A percentile compares a stretch with the other conserved stretches of the same genome.
Conservation (phyloP, 345 rosid genomes). For the Eucalyptus camaldulensis region DNA sequence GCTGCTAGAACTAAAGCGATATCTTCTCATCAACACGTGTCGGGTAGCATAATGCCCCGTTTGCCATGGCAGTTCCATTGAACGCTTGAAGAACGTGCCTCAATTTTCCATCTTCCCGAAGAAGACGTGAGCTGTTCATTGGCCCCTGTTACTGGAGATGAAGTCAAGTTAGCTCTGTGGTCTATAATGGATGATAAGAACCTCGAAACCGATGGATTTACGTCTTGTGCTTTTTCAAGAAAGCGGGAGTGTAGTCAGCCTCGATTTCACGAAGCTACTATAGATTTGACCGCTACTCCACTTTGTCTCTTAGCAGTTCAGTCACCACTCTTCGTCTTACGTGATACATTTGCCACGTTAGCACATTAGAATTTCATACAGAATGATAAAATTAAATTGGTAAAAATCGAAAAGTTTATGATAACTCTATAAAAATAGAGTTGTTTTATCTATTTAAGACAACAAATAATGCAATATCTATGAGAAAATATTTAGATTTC, state of each 20-base stretch:
- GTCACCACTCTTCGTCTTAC: accelerated
- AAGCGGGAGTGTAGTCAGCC: background rate
- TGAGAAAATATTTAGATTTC: no score
- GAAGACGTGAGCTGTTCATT: background rate
- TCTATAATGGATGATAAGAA: background rate
- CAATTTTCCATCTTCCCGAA: background rate
- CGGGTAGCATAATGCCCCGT: background rate
- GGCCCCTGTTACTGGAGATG: background rate
- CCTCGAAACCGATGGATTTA: background rate
- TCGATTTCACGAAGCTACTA: background rate
- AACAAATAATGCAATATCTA: no score
- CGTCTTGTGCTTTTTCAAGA: background rate
- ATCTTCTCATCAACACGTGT: background rate
- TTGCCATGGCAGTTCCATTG: background rate
- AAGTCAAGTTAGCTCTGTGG: background rate
- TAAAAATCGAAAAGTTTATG: background rate
- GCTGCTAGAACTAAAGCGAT: background rate
- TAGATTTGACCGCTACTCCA: background rate
- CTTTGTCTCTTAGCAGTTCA: accelerated
- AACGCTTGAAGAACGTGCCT: background rate
- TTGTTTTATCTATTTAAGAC: no score
- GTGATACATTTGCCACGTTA: accelerated
- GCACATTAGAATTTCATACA: accelerated
- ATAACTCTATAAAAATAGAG: no score
- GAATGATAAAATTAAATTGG: accelerated